Conservation (phyloP, 2,329 filamentous ascomycete genomes). For the Zasmidium angulare region DNA sequence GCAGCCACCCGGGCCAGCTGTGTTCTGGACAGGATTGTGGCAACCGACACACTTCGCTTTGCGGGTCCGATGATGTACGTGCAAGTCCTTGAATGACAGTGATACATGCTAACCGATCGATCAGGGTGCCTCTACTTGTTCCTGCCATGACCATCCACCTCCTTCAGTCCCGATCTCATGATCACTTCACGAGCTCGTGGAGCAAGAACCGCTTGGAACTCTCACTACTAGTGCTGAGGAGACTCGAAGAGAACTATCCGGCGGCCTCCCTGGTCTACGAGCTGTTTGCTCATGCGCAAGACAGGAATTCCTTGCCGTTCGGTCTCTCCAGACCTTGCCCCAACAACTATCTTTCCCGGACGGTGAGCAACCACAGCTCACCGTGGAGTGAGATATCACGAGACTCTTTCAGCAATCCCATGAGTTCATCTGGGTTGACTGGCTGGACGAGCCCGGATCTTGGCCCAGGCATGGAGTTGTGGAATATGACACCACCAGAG, state of each 20-base stretch:
- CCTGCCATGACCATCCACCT: constrained; percentile 18
- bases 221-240: constrained; percentile 12
- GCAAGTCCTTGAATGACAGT: background rate
- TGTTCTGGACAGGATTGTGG: constrained; percentile 8
- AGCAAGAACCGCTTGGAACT: constrained; percentile 15
- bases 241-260: constrained; percentile 7
- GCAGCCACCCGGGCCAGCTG: constrained; percentile 8
- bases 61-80: constrained; percentile 9
- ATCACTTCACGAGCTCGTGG: constrained; percentile 12
- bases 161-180: constrained; percentile 10
- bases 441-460: background rate
- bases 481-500: background rate
- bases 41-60: constrained; percentile 4
- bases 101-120: background rate
- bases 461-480: background rate
- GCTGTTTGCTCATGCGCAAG: constrained; percentile 1
- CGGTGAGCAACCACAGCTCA: background rate
- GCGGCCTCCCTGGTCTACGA: constrained; percentile 7
- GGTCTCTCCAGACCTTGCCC: background rate
- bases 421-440: background rate
- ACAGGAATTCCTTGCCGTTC: background rate
- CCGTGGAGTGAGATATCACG: background rate
- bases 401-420: background rate
- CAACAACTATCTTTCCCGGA: background rate
- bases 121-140: constrained; percentile 11